Evolutionary conservation across 768 basidiomycete species (phyloP), one percentile per base, ranked within the genome.

Genomic region (Pleurotus tuoliensis): DNA sequence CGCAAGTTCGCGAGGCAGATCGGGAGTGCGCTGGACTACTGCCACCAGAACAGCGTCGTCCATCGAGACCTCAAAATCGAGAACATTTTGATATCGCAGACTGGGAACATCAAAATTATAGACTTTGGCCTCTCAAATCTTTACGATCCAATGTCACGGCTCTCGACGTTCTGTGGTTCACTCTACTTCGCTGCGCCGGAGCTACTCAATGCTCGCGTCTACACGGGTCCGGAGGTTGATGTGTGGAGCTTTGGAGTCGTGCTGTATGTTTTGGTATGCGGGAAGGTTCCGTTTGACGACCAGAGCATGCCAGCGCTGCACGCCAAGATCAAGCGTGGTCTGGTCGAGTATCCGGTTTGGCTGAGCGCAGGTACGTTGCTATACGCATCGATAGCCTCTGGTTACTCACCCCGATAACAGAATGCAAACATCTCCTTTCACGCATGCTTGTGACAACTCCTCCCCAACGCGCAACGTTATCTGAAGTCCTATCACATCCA

Each of bases 61-160:
- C 97, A 99, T 71, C 90, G 97, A 84, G 88, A 99, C 76, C 88
- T 99, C 62, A 99, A 99, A 79, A 99, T 99, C 67, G 96, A 99
- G 74, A 98, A 98, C 75, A 99, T 99, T 65, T 88, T 99, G 67
- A 98, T 99, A 62, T 97, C 94, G 1, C 94, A 97, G 61, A 92
- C 92, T 0, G 97, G 97, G 9, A 98, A 98, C 74, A 98, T 98
- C 80, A 99, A 98, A 81, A 98, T 98, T 60, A 99, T 98, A 70
- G 96, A 99, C 73, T 99, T 98, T 72, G 97, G 97, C 47, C 80
- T 99, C 6, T 98, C 96, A 2, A 99, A 98, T 73, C 80, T 99
- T 11, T 98, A 87, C 69, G 85, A 96, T 64, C 96, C 97, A 1
- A 65, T 73, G 7, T 65, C 73, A 48, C 92, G 94, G 67, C 83